Base-by-base conservation (phyloP, 2,329 filamentous ascomycete genomes). In the Aspergillus sp. region DNA sequence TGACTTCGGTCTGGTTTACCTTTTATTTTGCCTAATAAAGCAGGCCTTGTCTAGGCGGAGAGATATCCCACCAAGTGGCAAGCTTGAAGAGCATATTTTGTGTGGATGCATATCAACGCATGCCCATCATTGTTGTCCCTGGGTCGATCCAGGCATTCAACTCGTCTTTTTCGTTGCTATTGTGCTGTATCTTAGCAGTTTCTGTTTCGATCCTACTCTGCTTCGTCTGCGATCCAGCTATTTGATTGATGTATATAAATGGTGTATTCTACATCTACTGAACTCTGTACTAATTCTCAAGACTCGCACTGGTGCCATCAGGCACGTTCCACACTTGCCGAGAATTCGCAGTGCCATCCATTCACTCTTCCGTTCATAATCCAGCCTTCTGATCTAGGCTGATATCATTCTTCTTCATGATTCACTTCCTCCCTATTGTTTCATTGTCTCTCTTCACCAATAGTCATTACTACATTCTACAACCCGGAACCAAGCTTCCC, bases 201-300 rank as follows among this genome's bases (percentile, higher is more conserved):
- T 47, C 9, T 47, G 45, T 47, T 24, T 47, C 20, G 45, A 47
- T 6, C 45, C 20, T 42, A 47, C 20, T 47, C 12, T 14, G 45
- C 45, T 22, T 47, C 45, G 45, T 47, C 11, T 47, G 6, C 45
- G 22, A 20, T 47, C 16, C 18, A 47, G 22, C 12, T 20, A 22
- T 16, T n/a, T 47, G 9, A 32, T 24, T 39, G 7, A 49, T 55
- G 53, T 55, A 55, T 39, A 55, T 55, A 55, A 29, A 26, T 29
- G n/a, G 3, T 55, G 53, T 55, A 55, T 32, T 49, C 14, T 55
- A 55, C 22, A n/a, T n/a, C 16, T 24, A n/a, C 20, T 14, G 36
- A 55, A 18, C 18, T 45, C 22, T 24, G 22, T 49, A 14, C 47
- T 49, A 26, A 20, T 47, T 20, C 11, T 18, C 18, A 12, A 24